These are phyloP conservation scores for Termitomyces sp. DNA, from an alignment of 768 basidiomycete species.

Conservation along the genomic window DNA sequence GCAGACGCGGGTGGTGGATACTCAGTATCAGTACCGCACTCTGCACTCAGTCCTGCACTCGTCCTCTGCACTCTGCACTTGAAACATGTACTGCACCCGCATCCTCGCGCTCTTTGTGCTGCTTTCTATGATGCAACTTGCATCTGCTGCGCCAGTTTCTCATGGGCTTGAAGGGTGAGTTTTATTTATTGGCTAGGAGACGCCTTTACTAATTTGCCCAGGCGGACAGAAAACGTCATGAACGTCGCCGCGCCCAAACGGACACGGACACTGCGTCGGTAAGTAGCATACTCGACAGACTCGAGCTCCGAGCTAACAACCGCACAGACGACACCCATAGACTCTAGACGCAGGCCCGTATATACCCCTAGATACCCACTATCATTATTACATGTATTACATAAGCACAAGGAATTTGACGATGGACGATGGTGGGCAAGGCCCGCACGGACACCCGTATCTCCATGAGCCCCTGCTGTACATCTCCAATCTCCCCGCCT, in stretches of 20 bases:
- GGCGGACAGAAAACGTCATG: constrained; percentile 3
- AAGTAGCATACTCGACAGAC: neutral
- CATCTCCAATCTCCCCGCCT: constrained; percentile 72
- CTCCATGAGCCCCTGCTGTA: constrained; percentile 80
- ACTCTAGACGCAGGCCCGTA: no score
- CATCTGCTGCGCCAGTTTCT: constrained; percentile 6
- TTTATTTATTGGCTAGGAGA: neutral
- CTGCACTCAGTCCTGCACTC: no score
- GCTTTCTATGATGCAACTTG: neutral
- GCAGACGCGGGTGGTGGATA: no score
- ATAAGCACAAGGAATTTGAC: neutral
- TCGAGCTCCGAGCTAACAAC: neutral
- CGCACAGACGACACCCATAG: constrained; percentile 4
- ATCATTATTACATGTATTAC: neutral
- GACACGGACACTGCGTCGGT: constrained; percentile 11
- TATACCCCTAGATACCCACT: neutral
- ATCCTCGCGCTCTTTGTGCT: constrained; percentile 12
- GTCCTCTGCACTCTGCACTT: no score
- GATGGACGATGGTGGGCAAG: constrained; percentile 5
- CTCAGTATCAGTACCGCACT: no score
- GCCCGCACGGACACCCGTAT: constrained; percentile 69
- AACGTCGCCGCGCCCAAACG: constrained; percentile 9
- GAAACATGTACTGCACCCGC: constrained; percentile 7
- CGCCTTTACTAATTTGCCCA: neutral
- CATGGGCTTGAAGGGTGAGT: neutral